Percentiles rank a stretch among this genome's conserved stretches.
Evolutionary conservation across 108 stramenopile genomes (phyloP).

Genomic region (Discostella pseudostelligera): DNA sequence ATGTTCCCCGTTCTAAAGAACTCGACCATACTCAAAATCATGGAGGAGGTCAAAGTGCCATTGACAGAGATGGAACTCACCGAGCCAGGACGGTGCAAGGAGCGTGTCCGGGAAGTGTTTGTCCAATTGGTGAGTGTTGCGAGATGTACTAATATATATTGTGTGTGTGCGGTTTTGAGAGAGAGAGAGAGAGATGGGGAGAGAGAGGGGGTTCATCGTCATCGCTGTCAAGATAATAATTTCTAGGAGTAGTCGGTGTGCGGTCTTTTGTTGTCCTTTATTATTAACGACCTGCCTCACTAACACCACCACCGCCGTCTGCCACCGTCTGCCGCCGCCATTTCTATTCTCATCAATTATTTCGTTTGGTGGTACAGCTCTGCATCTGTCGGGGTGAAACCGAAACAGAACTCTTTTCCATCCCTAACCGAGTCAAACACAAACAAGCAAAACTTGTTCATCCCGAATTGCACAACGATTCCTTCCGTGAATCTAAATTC

Average conservation of each 20-base stretch:
- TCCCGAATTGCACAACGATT: slow-evolving; percentile 87
- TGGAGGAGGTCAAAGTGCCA: slow-evolving; percentile 78
- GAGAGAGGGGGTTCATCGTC: too few relatives aligned
- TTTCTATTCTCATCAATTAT: neutral
- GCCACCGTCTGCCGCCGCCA: neutral
- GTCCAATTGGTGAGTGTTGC: slow-evolving; percentile 52
- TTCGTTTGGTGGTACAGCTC: slow-evolving; percentile 22
- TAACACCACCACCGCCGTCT: too few relatives aligned
- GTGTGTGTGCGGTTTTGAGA: too few relatives aligned
- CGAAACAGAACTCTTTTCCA: slow-evolving; percentile 37
- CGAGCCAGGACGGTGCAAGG: slow-evolving; percentile 82
- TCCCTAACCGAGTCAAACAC: slow-evolving; percentile 8
- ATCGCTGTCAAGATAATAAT: too few relatives aligned
- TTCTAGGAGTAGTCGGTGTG: too few relatives aligned
- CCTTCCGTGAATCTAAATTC: slow-evolving; percentile 80
- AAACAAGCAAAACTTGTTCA: slow-evolving; percentile 30
- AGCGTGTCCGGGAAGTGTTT: slow-evolving; percentile 75
- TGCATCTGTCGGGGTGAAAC: slow-evolving; percentile 58
- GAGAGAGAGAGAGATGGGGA: too few relatives aligned
- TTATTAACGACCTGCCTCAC: too few relatives aligned
- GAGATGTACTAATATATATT: slow-evolving; percentile 10
- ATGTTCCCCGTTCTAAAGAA: slow-evolving; percentile 84
- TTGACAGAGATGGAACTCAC: slow-evolving; percentile 73
- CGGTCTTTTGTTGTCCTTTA: too few relatives aligned
- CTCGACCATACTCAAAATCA: slow-evolving; percentile 77